Percentiles rank a stretch among this genome's conserved stretches.
phyloP scores from a whole-genome alignment of 2,329 filamentous ascomycete genomes.

The Penicillium sp. region DNA sequence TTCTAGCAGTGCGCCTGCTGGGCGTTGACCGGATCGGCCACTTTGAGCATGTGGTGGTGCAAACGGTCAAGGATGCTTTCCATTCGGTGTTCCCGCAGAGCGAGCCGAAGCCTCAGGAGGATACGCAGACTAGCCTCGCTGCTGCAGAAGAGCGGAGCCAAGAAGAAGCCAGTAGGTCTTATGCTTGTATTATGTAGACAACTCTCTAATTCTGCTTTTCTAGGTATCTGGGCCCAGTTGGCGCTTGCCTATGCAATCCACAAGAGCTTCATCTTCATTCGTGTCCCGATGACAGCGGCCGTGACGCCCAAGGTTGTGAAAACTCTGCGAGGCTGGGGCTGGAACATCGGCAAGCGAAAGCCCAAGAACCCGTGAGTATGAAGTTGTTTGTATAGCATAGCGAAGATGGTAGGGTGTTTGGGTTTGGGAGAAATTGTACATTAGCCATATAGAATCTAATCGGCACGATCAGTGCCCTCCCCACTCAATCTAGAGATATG shows the following conservation, averaged over 20 bases:
- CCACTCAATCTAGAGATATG: constrained; percentile 22
- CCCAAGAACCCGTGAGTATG: constrained; percentile 31
- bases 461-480: constrained; percentile 14
- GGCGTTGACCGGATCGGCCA: constrained; percentile 79
- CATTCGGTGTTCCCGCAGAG: constrained; percentile 36
- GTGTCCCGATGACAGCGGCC: constrained; percentile 87
- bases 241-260: constrained; percentile 94
- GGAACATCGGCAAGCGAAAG: constrained; percentile 80
- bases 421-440: constrained; percentile 30
- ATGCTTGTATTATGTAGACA: not conserved
- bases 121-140: constrained; percentile 44
- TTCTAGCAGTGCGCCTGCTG: constrained; percentile 73
- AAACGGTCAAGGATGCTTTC: constrained; percentile 32
- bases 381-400: constrained; percentile 25
- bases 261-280: constrained; percentile 93
- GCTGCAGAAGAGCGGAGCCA: constrained; percentile 58
- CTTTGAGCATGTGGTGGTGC: constrained; percentile 43
- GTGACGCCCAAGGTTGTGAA: constrained; percentile 94
- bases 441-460: constrained; percentile 34
- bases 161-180: constrained; percentile 66
- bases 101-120: not conserved
- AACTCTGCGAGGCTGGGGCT: constrained; percentile 79
- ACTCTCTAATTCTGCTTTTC: not conserved
- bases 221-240: constrained; percentile 74
- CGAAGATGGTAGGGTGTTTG: constrained; percentile 14